A percentile compares a stretch with the other conserved stretches of the same genome.
Conservation (phyloP, 169 alveolate species). For the Cryptosporidium tyzzeri region DNA sequence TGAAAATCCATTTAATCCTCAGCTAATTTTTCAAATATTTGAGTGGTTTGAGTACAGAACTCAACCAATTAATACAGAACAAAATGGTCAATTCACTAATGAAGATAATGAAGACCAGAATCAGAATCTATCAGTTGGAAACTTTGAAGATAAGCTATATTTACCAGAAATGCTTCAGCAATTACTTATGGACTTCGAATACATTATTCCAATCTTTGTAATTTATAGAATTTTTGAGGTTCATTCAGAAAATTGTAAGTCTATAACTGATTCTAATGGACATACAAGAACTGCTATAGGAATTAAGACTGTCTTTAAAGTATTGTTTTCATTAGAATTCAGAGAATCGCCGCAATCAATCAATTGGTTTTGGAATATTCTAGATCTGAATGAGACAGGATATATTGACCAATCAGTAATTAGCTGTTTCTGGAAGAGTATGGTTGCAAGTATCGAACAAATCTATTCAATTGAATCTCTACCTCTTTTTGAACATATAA, state of each 20-base stretch:
- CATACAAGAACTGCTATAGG: slow-evolving; percentile 17
- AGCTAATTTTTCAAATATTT: slow-evolving; percentile 37
- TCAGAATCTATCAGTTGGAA: neutral
- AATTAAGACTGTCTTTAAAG: slow-evolving; percentile 24
- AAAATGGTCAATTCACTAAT: neutral
- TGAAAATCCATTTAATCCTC: slow-evolving; percentile 69
- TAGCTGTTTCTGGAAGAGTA: slow-evolving; percentile 56
- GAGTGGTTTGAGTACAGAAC: slow-evolving; percentile 62
- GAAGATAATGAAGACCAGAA: neutral
- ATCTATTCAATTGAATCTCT: slow-evolving; percentile 53
- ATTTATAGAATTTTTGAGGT: slow-evolving; percentile 63
- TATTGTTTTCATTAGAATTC: slow-evolving; percentile 44
- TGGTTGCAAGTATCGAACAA: slow-evolving; percentile 44
- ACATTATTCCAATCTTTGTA: slow-evolving; percentile 44
- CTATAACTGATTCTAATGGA: slow-evolving; percentile 6
- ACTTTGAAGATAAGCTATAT: slow-evolving; percentile 11
- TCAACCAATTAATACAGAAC: neutral
- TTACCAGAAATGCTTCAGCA: slow-evolving; percentile 67
- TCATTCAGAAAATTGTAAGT: neutral
- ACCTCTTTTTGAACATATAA: slow-evolving; percentile 35
- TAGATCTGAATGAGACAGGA: slow-evolving; percentile 41
- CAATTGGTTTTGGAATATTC: slow-evolving; percentile 65
- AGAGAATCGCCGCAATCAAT: slow-evolving; percentile 39
- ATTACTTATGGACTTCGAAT: slow-evolving; percentile 56
- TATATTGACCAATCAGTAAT: slow-evolving; percentile 47